Evolutionary conservation across 106 monocot genomes (phyloP), one percentile per base, ranked within the genome.

Genomic region (Dendrobium huoshanense): DNA sequence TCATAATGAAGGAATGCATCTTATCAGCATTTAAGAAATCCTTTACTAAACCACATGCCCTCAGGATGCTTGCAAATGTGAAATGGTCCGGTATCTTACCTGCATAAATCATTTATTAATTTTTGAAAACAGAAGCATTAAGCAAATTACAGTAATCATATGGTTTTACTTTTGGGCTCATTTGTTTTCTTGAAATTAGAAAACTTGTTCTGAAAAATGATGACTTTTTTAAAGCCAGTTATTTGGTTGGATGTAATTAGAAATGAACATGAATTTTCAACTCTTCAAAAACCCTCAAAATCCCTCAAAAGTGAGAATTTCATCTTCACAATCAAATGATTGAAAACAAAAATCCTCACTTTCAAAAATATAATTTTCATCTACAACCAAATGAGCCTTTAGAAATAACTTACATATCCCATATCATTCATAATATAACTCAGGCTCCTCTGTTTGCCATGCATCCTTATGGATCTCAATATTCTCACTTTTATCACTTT

Each of bases 51-150:
- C 89, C 65, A 55, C 91, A 89, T 18, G 89, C 91, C 72, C 67
- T 91, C 73, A 90, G 70, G 77, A 83, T 68, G 82, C 82, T 88
- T 51, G 80, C 85, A 81, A 93, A 85, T 6, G 96, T 91, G 87
- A 91, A 91, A 83, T 85, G 82, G 80, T 96, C 96, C 42, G 92
- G 93, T 0, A 37, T 33, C 45, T 83, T n/a, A 75, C 87, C 92
- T 95, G 91, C 75, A 56, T 48, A 73, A 43, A 55, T 83, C 29
- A 74, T 42, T 18, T 2, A 74, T 17, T 74, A 43, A 41, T 19
- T 31, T 27, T 70, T 5, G 19, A 29, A 44, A 72, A 79, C 51
- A 9, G 5, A 51, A 43, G 6, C 25, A 17, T 61, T 4, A 19
- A 27, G 25, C 5, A 72, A 43, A 4, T 43, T 8, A 16, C 56